Conservation (phyloP, 2,329 filamentous ascomycete genomes). For the Stemphylium vesicarium region DNA sequence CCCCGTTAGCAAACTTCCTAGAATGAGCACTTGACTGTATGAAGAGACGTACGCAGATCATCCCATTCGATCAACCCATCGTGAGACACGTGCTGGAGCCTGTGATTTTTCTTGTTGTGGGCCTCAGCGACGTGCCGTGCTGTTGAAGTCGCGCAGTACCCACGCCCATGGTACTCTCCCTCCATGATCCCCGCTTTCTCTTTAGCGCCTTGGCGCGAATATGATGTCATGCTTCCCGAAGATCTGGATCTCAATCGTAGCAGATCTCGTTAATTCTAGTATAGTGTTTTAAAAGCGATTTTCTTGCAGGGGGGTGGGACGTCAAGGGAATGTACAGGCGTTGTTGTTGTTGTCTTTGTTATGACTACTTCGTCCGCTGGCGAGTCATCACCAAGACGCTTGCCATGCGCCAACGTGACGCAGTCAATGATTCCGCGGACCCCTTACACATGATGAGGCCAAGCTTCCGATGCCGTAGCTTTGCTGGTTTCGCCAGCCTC, state of each 20-base stretch:
- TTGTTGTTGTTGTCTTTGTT: too few species aligned
- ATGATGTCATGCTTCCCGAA: slow-evolving; percentile 6
- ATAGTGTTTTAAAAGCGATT: too few species aligned
- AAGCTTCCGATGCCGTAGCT: background rate
- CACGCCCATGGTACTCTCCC: background rate
- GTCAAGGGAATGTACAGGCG: too few species aligned
- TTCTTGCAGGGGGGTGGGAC: too few species aligned
- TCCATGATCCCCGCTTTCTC: background rate
- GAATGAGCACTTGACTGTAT: background rate
- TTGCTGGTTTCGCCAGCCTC: background rate
- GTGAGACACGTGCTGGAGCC: background rate
- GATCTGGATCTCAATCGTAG: background rate
- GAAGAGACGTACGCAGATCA: slow-evolving; percentile 1
- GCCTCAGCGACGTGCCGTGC: background rate
- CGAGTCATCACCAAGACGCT: background rate
- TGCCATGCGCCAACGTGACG: slow-evolving; percentile 6
- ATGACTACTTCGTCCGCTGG: background rate
- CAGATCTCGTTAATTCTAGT: background rate
- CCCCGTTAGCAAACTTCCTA: background rate
- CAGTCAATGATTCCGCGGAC: slow-evolving; percentile 3
- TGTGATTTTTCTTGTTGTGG: background rate
- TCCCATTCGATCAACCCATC: slow-evolving; percentile 7
- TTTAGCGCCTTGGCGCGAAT: slow-evolving; percentile 8
- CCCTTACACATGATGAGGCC: background rate
- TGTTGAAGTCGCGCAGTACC: background rate